These are phyloP conservation scores for Citrus trifoliata DNA, from an alignment of 345 rosid genomes.

Conservation along the genomic window DNA sequence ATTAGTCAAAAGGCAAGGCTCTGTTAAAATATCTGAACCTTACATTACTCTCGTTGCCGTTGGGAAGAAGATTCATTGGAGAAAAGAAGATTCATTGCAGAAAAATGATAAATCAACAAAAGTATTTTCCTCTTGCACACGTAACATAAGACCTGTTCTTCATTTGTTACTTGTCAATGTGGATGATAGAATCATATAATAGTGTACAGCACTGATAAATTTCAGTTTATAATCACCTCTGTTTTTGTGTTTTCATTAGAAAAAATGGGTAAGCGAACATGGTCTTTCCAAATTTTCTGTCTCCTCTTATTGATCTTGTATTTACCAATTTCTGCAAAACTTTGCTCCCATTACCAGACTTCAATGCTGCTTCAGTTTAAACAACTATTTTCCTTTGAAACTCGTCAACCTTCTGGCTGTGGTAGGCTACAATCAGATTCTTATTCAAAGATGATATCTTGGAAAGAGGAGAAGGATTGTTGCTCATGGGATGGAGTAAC, in stretches of 20 bases:
- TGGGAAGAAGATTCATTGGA: too few species aligned
- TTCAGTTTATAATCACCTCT: neutral
- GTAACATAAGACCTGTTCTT: too few species aligned
- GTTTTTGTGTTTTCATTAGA: neutral
- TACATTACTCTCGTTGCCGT: too few species aligned
- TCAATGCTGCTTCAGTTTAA: conserved; percentile 4
- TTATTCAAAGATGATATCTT: neutral
- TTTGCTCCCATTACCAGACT: neutral
- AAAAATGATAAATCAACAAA: too few species aligned
- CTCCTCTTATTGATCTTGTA: neutral
- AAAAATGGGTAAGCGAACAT: neutral
- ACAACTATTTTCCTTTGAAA: neutral
- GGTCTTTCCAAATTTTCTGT: neutral
- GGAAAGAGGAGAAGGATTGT: conserved; percentile 24
- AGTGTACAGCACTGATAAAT: too few species aligned
- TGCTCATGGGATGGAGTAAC: conserved; percentile 31
- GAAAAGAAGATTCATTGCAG: too few species aligned
- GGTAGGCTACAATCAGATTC: neutral
- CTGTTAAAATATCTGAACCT: too few species aligned
- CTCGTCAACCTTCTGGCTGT: neutral
- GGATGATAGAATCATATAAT: too few species aligned
- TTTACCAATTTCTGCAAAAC: neutral
- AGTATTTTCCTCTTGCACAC: too few species aligned
- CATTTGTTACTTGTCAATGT: too few species aligned
- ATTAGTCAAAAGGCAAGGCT: too few species aligned